Conservation (phyloP, 2,329 filamentous ascomycete genomes). For the Knufia fluminis region DNA sequence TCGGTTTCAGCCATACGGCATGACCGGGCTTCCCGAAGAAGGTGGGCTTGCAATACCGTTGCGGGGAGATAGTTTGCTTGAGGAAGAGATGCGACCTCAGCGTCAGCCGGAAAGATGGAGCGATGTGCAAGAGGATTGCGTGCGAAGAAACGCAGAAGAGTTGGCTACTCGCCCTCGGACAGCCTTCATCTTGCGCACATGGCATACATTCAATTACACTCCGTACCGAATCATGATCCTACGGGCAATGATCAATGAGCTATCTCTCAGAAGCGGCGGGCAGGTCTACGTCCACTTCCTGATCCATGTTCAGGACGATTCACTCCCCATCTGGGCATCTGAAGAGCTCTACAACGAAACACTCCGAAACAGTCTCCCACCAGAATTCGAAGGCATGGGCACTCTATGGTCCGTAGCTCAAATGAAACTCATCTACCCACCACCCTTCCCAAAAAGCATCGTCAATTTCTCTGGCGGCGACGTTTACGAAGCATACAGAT, state of each 20-base stretch:
- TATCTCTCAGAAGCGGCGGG: slow-evolving; percentile 62
- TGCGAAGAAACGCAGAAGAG: slow-evolving; percentile 53
- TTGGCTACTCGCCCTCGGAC: slow-evolving; percentile 12
- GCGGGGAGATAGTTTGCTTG: slow-evolving; percentile 15
- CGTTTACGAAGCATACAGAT: slow-evolving; percentile 42
- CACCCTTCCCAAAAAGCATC: slow-evolving; percentile 24
- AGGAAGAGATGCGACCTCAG: slow-evolving; percentile 16
- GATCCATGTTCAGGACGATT: slow-evolving; percentile 66
- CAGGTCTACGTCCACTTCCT: slow-evolving; percentile 71
- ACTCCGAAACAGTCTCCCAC: slow-evolving; percentile 23
- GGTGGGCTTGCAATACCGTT: slow-evolving; percentile 18
- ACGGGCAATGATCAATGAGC: slow-evolving; percentile 24
- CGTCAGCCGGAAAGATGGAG: slow-evolving; percentile 61
- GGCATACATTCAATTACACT: slow-evolving; percentile 20
- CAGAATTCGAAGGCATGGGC: slow-evolving; percentile 30
- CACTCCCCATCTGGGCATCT: slow-evolving; percentile 64
- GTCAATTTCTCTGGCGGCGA: slow-evolving; percentile 23
- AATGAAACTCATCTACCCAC: slow-evolving; percentile 18
- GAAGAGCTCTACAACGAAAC: slow-evolving; percentile 56
- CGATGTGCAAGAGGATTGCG: slow-evolving; percentile 56
- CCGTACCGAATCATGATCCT: slow-evolving; percentile 19
- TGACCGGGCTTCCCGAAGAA: slow-evolving; percentile 22
- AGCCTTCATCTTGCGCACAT: slow-evolving; percentile 21
- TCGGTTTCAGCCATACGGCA: slow-evolving; percentile 52
- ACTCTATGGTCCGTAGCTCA: slow-evolving; percentile 27